phyloP scores from a whole-genome alignment of 176 grass and related monocot genomes.

The Rhipidocladum racemiflorum region DNA sequence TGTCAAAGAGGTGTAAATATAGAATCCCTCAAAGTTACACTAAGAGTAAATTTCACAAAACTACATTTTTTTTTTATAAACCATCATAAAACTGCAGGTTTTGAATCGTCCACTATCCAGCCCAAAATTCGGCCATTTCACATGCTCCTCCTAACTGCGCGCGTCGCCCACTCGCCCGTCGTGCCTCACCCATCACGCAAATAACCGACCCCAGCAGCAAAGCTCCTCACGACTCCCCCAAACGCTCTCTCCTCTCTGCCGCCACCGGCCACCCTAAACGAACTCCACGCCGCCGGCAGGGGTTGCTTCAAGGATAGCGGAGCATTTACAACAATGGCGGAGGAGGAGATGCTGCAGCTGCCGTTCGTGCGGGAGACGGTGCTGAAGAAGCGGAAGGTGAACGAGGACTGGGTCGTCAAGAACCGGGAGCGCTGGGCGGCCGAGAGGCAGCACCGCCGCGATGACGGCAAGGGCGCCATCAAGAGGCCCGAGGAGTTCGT shows the following conservation, averaged over 20 bases:
- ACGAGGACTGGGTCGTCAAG: slow-evolving; percentile 76
- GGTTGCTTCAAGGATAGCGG: background rate
- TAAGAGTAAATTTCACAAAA: too few species aligned
- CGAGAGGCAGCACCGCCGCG: slow-evolving; percentile 40
- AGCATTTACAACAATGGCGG: slow-evolving; percentile 27
- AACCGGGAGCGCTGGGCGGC: slow-evolving; percentile 51
- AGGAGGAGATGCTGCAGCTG: slow-evolving; percentile 45
- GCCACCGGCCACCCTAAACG: background rate
- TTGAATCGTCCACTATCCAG: too few species aligned
- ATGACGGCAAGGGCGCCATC: slow-evolving; percentile 47
- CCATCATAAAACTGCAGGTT: too few species aligned
- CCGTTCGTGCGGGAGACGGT: slow-evolving; percentile 69
- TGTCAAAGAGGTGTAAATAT: too few species aligned
- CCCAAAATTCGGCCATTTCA: too few species aligned
- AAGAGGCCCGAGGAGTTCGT: slow-evolving; percentile 88
- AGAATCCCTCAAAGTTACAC: too few species aligned
- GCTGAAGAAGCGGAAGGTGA: slow-evolving; percentile 79
- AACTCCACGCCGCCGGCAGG: background rate
- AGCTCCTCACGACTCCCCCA: background rate
- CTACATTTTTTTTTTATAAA: too few species aligned
- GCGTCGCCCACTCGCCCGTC: too few species aligned
- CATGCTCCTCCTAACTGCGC: too few species aligned
- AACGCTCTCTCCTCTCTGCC: slow-evolving; percentile 22
- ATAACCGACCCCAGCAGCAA: background rate
- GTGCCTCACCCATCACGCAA: too few species aligned